Evolutionary conservation across 2,329 filamentous ascomycete genomes (phyloP).

Genomic region (Penicillium sp.): DNA sequence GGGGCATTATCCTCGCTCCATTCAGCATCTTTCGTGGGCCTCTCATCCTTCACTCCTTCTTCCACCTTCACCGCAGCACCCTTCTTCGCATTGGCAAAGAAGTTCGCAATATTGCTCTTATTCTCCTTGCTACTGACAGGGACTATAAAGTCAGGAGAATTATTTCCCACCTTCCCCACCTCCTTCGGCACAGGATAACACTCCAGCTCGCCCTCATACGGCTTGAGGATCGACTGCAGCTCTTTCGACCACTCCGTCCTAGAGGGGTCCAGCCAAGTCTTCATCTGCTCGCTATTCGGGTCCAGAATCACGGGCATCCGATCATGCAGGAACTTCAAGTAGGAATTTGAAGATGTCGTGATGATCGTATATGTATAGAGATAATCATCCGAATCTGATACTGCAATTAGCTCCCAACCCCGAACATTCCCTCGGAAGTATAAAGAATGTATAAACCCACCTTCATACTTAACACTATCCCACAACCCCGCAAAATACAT

Average conservation of each 20-base stretch:
- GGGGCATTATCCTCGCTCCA: slow-evolving; percentile 41
- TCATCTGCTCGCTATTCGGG: slow-evolving; percentile 60
- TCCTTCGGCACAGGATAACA: slow-evolving; percentile 79
- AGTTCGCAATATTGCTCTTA: slow-evolving; percentile 87
- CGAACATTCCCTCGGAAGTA: too few relatives aligned
- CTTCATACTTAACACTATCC: slow-evolving; percentile 77
- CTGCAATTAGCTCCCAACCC: background rate
- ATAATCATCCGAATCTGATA: slow-evolving; percentile 57
- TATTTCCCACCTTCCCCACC: slow-evolving; percentile 88
- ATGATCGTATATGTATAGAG: slow-evolving; percentile 88
- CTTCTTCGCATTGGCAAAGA: slow-evolving; percentile 58
- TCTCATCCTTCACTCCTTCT: too few relatives aligned
- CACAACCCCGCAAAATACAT: slow-evolving; percentile 88
- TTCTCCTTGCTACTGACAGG: slow-evolving; percentile 78
- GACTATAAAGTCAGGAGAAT: slow-evolving; percentile 72
- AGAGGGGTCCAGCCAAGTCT: slow-evolving; percentile 67
- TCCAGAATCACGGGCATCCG: slow-evolving; percentile 93
- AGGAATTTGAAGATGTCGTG: slow-evolving; percentile 75
- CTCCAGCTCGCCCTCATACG: slow-evolving; percentile 69
- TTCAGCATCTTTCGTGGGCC: slow-evolving; percentile 19
- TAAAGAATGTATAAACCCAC: slow-evolving; percentile 32
- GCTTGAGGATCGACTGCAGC: slow-evolving; percentile 68
- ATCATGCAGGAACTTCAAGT: slow-evolving; percentile 79
- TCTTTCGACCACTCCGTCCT: slow-evolving; percentile 66
- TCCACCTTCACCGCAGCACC: too few relatives aligned